Evolutionary conservation across 768 basidiomycete species (phyloP).

Genomic region (Rickenella mellea): DNA sequence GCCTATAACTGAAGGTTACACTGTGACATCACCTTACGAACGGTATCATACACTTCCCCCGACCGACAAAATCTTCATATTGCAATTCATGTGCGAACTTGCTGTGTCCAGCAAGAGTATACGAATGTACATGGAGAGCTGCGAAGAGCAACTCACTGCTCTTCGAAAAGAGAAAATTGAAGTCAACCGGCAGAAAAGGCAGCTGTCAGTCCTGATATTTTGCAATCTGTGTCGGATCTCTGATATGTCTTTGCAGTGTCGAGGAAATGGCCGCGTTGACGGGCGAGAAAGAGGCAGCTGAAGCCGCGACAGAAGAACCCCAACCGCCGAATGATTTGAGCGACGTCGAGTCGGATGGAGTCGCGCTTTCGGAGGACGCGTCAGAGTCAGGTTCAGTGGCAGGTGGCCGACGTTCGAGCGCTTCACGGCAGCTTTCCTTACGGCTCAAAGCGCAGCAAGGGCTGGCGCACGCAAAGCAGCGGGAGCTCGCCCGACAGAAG

Average conservation of each 20-base stretch:
- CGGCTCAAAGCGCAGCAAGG: conserved; percentile 47
- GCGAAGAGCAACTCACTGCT: conserved; percentile 84
- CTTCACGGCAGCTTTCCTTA: conserved; percentile 41
- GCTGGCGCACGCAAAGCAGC: conserved; percentile 60
- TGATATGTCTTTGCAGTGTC: conserved; percentile 31
- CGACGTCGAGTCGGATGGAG: conserved; percentile 59
- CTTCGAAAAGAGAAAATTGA: conserved; percentile 94
- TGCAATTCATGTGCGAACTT: conserved; percentile 83
- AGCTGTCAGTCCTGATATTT: conserved; percentile 54
- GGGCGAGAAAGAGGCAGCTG: conserved; percentile 40
- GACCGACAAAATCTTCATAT: conserved; percentile 73
- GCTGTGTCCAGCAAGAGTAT: conserved; percentile 86
- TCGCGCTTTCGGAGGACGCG: conserved; percentile 48
- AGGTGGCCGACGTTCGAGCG: conserved; percentile 28
- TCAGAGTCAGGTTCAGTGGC: conserved; percentile 48
- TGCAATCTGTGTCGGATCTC: conserved; percentile 6
- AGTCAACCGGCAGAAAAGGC: conserved; percentile 82
- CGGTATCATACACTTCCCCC: conserved; percentile 68
- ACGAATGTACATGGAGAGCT: conserved; percentile 82
- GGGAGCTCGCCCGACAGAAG: conserved; percentile 71
- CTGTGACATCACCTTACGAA: conserved; percentile 45
- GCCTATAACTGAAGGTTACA: conserved; percentile 23
- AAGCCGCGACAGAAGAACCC: conserved; percentile 30
- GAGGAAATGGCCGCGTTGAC: conserved; percentile 67
- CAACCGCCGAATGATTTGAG: conserved; percentile 26